Conservation (phyloP, 768 basidiomycete species). For the Russula ochroleuca region DNA sequence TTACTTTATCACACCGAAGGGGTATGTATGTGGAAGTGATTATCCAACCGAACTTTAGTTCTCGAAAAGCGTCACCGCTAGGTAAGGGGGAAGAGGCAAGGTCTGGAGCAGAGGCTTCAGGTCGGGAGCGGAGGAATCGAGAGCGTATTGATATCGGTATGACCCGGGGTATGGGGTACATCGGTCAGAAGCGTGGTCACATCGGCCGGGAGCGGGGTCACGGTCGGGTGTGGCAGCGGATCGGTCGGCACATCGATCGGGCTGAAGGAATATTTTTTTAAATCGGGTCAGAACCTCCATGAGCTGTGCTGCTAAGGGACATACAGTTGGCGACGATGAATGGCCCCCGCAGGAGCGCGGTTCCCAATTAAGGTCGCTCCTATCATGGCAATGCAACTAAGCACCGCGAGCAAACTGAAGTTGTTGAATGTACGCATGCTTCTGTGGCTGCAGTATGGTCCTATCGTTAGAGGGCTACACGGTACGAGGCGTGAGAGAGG, state of each 20-base stretch:
- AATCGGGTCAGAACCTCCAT: background rate
- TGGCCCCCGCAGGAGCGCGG: background rate
- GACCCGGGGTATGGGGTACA: too few species aligned
- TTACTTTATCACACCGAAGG: background rate
- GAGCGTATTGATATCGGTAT: too few species aligned
- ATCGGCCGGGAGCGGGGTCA: too few species aligned
- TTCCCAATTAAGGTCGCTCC: background rate
- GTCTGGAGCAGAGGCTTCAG: too few species aligned
- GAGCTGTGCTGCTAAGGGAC: background rate
- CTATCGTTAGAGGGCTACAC: background rate
- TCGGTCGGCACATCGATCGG: too few species aligned
- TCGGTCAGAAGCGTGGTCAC: too few species aligned
- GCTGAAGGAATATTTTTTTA: too few species aligned
- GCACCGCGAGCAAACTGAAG: background rate
- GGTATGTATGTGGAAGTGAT: background rate
- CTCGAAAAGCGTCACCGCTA: background rate
- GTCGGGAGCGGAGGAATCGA: too few species aligned
- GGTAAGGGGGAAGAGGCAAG: background rate
- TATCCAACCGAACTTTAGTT: background rate
- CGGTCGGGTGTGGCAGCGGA: too few species aligned
- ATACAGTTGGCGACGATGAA: background rate
- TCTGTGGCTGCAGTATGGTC: background rate
- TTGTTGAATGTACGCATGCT: background rate
- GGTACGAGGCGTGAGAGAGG: background rate
- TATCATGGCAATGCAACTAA: background rate